Percentiles rank a stretch among this genome's conserved stretches.
Evolutionary conservation across 345 rosid species (phyloP).

Genomic region (Populus pruinosa): DNA sequence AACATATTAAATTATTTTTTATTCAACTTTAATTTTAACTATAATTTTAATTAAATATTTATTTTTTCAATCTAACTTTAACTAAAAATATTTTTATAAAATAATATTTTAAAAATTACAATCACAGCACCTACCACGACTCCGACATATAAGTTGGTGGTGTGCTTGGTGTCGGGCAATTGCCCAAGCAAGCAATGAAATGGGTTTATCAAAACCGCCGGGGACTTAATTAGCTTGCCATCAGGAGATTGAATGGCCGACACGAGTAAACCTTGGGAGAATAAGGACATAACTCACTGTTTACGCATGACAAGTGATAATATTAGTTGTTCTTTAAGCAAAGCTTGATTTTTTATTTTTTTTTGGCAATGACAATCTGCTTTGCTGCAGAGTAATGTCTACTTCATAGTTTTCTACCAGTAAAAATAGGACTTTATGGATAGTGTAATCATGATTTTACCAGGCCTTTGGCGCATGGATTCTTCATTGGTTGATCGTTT

Average conservation of each 20-base stretch:
- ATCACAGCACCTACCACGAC: too few relatives aligned
- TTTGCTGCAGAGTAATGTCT: not conserved
- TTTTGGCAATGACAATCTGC: not conserved
- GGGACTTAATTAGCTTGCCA: not conserved
- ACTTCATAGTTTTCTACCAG: not conserved
- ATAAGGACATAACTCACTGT: not conserved
- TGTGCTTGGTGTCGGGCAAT: not conserved
- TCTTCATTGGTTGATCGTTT: constrained; percentile 16
- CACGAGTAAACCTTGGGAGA: not conserved
- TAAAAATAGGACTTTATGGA: not conserved
- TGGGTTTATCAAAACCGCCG: not conserved
- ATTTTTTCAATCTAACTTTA: too few relatives aligned
- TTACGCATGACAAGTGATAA: not conserved
- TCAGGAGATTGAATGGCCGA: not conserved
- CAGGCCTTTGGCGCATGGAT: constrained; percentile 11
- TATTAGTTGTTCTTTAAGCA: not conserved
- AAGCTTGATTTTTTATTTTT: not conserved
- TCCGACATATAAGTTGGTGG: not conserved
- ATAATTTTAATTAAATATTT: too few relatives aligned
- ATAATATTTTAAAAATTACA: too few relatives aligned
- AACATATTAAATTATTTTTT: too few relatives aligned
- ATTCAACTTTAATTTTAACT: too few relatives aligned
- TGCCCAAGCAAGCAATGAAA: constrained; percentile 1
- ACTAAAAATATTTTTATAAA: too few relatives aligned
- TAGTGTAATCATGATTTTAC: not conserved